A percentile compares a stretch with the other conserved stretches of the same genome.
These are phyloP conservation scores for Coniella lustricola DNA, from an alignment of 2,329 filamentous ascomycete species.

Conservation along the genomic window DNA sequence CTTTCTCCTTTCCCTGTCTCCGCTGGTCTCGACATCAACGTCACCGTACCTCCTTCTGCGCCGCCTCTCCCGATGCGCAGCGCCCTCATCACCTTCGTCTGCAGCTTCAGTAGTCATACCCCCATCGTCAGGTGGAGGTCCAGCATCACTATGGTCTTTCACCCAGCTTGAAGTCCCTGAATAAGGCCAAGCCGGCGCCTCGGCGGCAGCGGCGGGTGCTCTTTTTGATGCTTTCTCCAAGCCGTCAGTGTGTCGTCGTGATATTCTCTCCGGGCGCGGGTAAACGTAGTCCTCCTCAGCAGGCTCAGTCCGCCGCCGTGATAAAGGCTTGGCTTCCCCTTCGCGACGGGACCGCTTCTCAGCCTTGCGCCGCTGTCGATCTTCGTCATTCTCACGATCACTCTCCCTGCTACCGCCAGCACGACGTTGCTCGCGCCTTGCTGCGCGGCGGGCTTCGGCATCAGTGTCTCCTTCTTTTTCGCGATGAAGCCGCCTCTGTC, in stretches of 20 bases:
- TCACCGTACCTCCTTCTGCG: conserved; percentile 39
- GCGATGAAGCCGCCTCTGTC: conserved; percentile 27
- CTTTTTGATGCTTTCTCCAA: conserved; percentile 11
- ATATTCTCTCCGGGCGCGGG: conserved; percentile 24
- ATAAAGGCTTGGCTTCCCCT: conserved; percentile 32
- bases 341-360: conserved; percentile 40
- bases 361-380: conserved; percentile 47
- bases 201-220: conserved; percentile 19
- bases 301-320: conserved; percentile 36
- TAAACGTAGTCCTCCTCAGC: conserved; percentile 40
- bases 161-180: conserved; percentile 61
- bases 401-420: conserved; percentile 30
- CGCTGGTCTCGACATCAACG: conserved; percentile 27
- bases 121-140: conserved; percentile 44
- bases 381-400: conserved; percentile 42
- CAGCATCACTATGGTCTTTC: conserved; percentile 56
- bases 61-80: conserved; percentile 41
- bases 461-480: conserved; percentile 31
- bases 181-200: conserved; percentile 45
- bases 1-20: conserved; percentile 23
- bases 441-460: conserved; percentile 25
- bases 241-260: conserved; percentile 19
- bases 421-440: conserved; percentile 41
- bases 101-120: conserved; percentile 29
- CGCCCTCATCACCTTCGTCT: conserved; percentile 43